These are phyloP conservation scores for Cardamine resedifolia DNA, from an alignment of 345 rosid genomes.

Conservation along the genomic window DNA sequence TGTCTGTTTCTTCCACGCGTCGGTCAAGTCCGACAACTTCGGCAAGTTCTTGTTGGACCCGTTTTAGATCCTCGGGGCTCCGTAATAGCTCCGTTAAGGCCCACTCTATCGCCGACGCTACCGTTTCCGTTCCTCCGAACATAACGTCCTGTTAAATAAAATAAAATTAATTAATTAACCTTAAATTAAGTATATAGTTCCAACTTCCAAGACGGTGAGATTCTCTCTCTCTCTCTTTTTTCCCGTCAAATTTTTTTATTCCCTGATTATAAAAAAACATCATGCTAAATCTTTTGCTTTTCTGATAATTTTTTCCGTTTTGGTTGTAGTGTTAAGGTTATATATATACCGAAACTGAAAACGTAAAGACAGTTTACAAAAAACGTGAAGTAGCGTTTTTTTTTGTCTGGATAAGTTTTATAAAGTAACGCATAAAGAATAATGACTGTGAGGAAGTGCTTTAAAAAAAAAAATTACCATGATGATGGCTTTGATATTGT, in stretches of 20 bases:
- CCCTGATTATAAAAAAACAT: too few relatives aligned
- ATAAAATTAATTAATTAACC: not conserved
- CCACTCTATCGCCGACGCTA: conserved; percentile 97
- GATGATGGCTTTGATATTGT: conserved; percentile 91
- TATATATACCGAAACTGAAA: too few relatives aligned
- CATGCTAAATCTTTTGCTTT: too few relatives aligned
- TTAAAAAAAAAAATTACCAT: conserved; percentile 53
- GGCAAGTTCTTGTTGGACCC: conserved; percentile 74
- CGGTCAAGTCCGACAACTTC: conserved; percentile 84
- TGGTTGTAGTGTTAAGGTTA: too few relatives aligned
- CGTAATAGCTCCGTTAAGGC: conserved; percentile 77
- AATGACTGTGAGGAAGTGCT: not conserved
- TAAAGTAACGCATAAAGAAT: conserved; percentile 18
- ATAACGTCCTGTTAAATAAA: conserved; percentile 69
- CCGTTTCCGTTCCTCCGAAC: conserved; percentile 99
- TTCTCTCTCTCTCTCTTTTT: not conserved
- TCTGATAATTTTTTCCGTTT: too few relatives aligned
- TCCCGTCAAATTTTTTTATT: too few relatives aligned
- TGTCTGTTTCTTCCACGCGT: conserved; percentile 72
- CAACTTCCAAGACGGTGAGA: not conserved
- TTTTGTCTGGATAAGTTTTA: not conserved
- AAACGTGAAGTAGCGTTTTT: not conserved
- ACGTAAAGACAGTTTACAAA: not conserved
- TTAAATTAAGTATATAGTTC: not conserved
- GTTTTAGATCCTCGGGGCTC: conserved; percentile 68